phyloP scores from a whole-genome alignment of 768 basidiomycete genomes.

The Mrakia gelida region DNA sequence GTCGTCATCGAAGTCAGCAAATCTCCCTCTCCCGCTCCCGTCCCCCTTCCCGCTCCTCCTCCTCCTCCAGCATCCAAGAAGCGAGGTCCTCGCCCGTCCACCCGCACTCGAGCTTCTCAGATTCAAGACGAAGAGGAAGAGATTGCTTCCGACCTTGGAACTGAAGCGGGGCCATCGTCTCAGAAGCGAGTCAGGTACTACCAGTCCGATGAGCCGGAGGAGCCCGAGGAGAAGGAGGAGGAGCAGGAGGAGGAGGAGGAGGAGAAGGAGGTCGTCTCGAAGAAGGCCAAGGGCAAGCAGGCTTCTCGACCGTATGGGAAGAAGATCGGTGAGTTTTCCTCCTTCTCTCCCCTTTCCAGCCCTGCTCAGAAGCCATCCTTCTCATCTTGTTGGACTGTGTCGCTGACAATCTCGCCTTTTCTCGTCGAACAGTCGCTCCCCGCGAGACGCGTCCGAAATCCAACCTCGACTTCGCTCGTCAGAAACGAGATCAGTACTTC shows the following conservation, averaged over 20 bases:
- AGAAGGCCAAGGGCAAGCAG: too few relatives aligned
- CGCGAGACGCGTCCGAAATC: not conserved
- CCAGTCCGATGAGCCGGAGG: too few relatives aligned
- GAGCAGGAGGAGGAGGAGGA: too few relatives aligned
- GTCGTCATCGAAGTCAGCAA: not conserved
- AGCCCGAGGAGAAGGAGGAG: not conserved
- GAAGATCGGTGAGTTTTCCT: too few relatives aligned
- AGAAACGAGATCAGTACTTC: constrained; percentile 18
- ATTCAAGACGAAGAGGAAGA: not conserved
- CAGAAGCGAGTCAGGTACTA: not conserved
- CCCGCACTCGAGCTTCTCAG: not conserved
- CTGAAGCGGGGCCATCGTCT: not conserved
- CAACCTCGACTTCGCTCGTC: constrained; percentile 3
- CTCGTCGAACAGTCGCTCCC: not conserved
- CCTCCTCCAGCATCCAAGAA: too few relatives aligned
- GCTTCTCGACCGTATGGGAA: too few relatives aligned
- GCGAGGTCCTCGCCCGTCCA: too few relatives aligned
- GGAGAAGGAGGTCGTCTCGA: too few relatives aligned
- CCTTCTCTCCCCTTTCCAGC: too few relatives aligned
- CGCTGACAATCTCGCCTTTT: not conserved
- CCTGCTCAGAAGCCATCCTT: too few relatives aligned
- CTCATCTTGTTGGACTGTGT: too few relatives aligned
- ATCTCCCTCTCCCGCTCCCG: not conserved
- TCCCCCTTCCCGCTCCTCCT: not conserved
- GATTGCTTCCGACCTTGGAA: not conserved